Base-by-base conservation (phyloP, 257 asterid genomes). In the Nicotiana undulata region DNA sequence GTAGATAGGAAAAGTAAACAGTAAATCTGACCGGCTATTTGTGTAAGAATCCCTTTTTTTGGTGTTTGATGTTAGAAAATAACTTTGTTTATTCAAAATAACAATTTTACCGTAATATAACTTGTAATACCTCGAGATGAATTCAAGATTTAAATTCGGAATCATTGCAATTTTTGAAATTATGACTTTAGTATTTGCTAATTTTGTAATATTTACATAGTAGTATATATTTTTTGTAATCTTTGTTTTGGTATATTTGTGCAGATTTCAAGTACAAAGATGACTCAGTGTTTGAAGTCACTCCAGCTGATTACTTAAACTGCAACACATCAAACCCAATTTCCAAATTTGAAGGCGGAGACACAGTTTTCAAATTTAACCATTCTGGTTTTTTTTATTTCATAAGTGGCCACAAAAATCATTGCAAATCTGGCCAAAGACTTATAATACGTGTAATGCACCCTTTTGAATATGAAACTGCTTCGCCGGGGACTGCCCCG, bases 361-460 rank as follows among this genome's bases (percentile, higher is more conserved):
- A 56, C 82, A 87, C 97, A 0, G 88, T 89, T 74, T 91, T 85
- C 84, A 70, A 49, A 75, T 84, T 94, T 18, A 87, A 85, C 34
- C 86, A 87, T 0, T 56, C 97, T 0, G 98, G 94, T 12, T 81
- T 85, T 59, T 91, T 88, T 85, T 90, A 89, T 51, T 94, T 94
- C 93, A 91, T 94, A 44, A 92, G 98, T 79, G 97, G 97, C 20
- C 64, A 80, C 61, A 82, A 86, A 2, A 89, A 82, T 13, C 93
- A 94, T 85, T 94, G 97, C 86, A 80, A 76, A 9, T 63, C 86
- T 1, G 97, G 97, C 58, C 95, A 92, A 24, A 84, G 90, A 85
- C 83, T 94, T 16, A 88, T 89, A 17, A 24, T 94, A 70, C 92
- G 91, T 0, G 97, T 92, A 53, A 86, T 92, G 90, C 98, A 94